phyloP scores from a whole-genome alignment of 208 protist genomes.

The Herpetomonas tarakana region DNA sequence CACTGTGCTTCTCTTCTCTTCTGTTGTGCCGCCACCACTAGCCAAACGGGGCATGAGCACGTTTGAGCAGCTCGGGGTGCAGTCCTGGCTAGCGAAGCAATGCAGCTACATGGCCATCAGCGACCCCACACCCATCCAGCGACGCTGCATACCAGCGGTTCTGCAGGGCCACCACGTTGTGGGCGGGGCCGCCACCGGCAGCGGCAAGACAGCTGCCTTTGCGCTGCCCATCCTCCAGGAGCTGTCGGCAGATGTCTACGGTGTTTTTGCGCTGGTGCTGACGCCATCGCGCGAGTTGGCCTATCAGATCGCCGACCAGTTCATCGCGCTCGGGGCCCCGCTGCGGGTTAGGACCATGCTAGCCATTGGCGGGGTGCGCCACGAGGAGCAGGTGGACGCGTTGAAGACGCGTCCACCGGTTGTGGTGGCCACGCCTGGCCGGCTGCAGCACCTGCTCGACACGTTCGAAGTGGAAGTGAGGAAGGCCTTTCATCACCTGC shows the following conservation, averaged over 20 bases:
- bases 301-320: conserved; percentile 94
- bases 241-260: conserved; percentile 95
- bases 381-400: conserved; percentile 76
- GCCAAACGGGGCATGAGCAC: conserved; percentile 22
- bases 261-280: conserved; percentile 96
- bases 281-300: conserved; percentile 97
- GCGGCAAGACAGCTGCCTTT: conserved; percentile 98
- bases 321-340: conserved; percentile 77
- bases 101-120: conserved; percentile 76
- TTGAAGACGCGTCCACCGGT: conserved; percentile 69
- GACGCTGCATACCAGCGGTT: conserved; percentile 69
- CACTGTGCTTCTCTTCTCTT: conserved; percentile 10
- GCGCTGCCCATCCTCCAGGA: conserved; percentile 96
- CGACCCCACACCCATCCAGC: conserved; percentile 83
- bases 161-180: conserved; percentile 89
- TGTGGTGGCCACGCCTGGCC: conserved; percentile 83
- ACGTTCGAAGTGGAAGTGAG: conserved; percentile 46
- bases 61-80: conserved; percentile 72
- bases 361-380: conserved; percentile 70
- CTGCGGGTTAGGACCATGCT: conserved; percentile 66
- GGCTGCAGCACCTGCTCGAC: conserved; percentile 53
- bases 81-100: conserved; percentile 71
- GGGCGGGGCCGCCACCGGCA: conserved; percentile 95
- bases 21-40: not conserved
- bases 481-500: conserved; percentile 59